Evolutionary conservation across 495 filamentous ascomycete species (phyloP).

Genomic region (Talaromyces thailandensis): DNA sequence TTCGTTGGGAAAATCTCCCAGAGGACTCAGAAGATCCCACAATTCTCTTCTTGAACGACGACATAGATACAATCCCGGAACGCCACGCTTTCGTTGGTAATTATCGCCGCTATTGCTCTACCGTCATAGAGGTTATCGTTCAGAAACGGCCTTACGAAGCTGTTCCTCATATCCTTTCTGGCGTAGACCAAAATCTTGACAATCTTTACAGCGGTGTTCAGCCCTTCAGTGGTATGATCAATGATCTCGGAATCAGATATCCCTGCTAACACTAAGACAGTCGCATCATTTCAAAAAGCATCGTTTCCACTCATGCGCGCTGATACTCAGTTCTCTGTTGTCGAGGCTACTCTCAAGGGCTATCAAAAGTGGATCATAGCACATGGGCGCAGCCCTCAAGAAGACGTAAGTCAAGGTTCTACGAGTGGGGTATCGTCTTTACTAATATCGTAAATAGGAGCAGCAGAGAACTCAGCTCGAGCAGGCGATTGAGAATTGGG

Average conservation of each 20-base stretch:
- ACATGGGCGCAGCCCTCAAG: slow-evolving; percentile 42
- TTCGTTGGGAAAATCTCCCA: slow-evolving; percentile 78
- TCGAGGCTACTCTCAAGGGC: slow-evolving; percentile 86
- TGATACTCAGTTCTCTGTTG: slow-evolving; percentile 82
- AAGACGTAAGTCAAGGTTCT: slow-evolving; percentile 33
- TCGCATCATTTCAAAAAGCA: slow-evolving; percentile 68
- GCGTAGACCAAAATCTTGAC: slow-evolving; percentile 63
- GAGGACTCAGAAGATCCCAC: slow-evolving; percentile 72
- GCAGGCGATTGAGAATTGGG: slow-evolving; percentile 70
- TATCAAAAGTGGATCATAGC: slow-evolving; percentile 69
- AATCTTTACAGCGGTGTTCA: slow-evolving; percentile 64
- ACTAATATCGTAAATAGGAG: slow-evolving; percentile 30
- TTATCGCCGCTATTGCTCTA: slow-evolving; percentile 80
- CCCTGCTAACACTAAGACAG: slow-evolving; percentile 22
- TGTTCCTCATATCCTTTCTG: slow-evolving; percentile 71
- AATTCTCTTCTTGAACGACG: slow-evolving; percentile 74
- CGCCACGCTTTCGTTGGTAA: slow-evolving; percentile 96
- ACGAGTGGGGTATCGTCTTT: not conserved
- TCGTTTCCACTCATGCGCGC: slow-evolving; percentile 68
- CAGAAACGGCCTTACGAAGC: slow-evolving; percentile 73
- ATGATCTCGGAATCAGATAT: not conserved
- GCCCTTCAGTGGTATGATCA: slow-evolving; percentile 55
- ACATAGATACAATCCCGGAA: slow-evolving; percentile 92
- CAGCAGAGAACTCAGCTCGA: slow-evolving; percentile 54
- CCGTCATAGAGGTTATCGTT: slow-evolving; percentile 77